These are phyloP conservation scores for Taphrina flavorubra DNA, from an alignment of 1,139 yeast genomes.

Conservation along the genomic window DNA sequence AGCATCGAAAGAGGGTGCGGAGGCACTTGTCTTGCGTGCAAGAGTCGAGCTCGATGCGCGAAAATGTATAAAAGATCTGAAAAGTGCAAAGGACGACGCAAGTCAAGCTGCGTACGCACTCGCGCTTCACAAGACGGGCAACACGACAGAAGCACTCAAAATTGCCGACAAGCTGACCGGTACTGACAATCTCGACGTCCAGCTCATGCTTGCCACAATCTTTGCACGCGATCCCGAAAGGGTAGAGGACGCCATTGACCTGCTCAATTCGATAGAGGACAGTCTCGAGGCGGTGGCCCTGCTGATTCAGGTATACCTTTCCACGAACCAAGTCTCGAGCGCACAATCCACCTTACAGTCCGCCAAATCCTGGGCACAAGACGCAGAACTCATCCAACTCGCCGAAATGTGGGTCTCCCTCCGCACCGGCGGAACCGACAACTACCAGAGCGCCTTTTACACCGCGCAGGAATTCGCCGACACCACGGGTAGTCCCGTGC, in stretches of 20 bases:
- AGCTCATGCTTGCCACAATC: slow-evolving; percentile 49
- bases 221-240: slow-evolving; percentile 51
- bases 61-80: neutral
- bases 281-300: slow-evolving; percentile 50
- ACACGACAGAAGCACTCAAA: slow-evolving; percentile 47
- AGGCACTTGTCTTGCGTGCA: slow-evolving; percentile 27
- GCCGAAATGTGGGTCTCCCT: slow-evolving; percentile 71
- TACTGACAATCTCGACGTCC: slow-evolving; percentile 40
- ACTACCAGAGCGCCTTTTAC: slow-evolving; percentile 67
- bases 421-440: slow-evolving; percentile 61
- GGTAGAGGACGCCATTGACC: slow-evolving; percentile 51
- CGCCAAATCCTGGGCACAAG: slow-evolving; percentile 63
- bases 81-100: slow-evolving; percentile 6
- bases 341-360: slow-evolving; percentile 52
- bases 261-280: slow-evolving; percentile 50
- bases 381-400: slow-evolving; percentile 68
- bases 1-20: slow-evolving; percentile 16
- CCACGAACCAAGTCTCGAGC: slow-evolving; percentile 50
- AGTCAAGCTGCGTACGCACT: slow-evolving; percentile 48
- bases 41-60: slow-evolving; percentile 26
- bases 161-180: slow-evolving; percentile 48
- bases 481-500: slow-evolving; percentile 55
- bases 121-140: slow-evolving; percentile 47
- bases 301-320: slow-evolving; percentile 52
- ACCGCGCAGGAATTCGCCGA: slow-evolving; percentile 73